Percentiles rank a stretch among this genome's conserved stretches.
Evolutionary conservation across 371 early-diverging fungal genomes (phyloP).

Genomic region (Capniomyces stellatus): DNA sequence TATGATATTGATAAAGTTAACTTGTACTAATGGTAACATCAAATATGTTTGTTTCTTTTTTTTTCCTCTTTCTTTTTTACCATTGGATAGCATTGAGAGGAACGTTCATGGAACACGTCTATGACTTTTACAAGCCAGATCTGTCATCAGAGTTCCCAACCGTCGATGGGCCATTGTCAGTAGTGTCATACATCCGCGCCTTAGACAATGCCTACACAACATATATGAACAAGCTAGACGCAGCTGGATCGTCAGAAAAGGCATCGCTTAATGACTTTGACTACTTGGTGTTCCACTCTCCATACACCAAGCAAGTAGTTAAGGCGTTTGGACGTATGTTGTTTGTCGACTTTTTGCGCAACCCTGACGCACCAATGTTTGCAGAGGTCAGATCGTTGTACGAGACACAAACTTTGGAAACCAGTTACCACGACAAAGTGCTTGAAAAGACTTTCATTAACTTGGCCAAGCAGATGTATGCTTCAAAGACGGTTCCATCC

Average conservation of each 20-base stretch:
- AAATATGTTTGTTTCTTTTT: no score
- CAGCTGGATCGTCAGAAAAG: conserved; percentile 1
- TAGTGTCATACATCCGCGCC: conserved; percentile 80
- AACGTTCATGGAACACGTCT: conserved; percentile 90
- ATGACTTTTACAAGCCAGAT: conserved; percentile 97
- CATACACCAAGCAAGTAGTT: conserved; percentile 90
- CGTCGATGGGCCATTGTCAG: conserved; percentile 86
- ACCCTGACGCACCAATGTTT: conserved; percentile 44
- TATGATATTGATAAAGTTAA: no score
- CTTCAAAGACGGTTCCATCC: conserved; percentile 60
- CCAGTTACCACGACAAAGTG: conserved; percentile 65
- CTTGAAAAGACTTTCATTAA: conserved; percentile 78
- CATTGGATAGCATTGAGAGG: conserved; percentile 72
- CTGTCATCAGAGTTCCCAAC: conserved; percentile 87
- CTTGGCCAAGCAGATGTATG: conserved; percentile 48
- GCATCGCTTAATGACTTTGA: conserved; percentile 51
- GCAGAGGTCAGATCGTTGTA: conserved; percentile 37
- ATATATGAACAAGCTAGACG: conserved; percentile 56
- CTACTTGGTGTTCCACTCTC: conserved; percentile 84
- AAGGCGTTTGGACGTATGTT: conserved; percentile 78
- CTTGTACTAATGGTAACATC: no score
- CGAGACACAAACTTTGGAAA: conserved; percentile 36
- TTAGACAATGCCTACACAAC: conserved; percentile 72
- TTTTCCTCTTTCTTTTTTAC: no score
- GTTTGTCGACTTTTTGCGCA: conserved; percentile 74